Evolutionary conservation across 2,329 filamentous ascomycete genomes (phyloP), one percentile per base, ranked within the genome.

Genomic region (Macrophomina phaseolina): DNA sequence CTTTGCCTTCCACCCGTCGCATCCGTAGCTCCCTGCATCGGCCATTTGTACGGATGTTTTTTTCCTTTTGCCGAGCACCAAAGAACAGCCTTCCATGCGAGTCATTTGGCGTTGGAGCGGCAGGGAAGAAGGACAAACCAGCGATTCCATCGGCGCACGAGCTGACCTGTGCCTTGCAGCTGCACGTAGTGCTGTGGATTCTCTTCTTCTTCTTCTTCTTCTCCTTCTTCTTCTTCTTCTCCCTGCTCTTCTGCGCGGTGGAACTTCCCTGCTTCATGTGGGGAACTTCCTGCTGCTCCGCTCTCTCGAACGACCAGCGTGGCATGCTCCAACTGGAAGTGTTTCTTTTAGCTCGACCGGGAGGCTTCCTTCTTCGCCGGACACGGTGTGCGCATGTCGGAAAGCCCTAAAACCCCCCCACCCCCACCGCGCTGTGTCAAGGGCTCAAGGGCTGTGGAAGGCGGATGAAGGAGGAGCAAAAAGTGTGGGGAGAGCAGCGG

Each of bases 131-230:
- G 38, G 38, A 36, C 16, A 4, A 23, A 23, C 23, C 23, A 23
- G 23, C 23, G 23, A 23, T 23, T 23, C 23, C 23, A 23, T 23
- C 23, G 23, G 23, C 23, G 23, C 23, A 23, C 28, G 28, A 46
- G 56, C 42, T 48, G 56, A 49, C 23, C 42, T 49, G 58, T 62
- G 58, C 58, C 56, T 60, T 60, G 58, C 42, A 49, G 46, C n/a
- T 58, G 42, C 42, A 23, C 23, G 23, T 23, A 28, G n/a, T 23
- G 28, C 7, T 62, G 58, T 38, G 45, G 42, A 23, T n/a, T 38
- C 52, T 38, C 5, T 7, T 23, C 23, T 23, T 23, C 23, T 23
- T 23, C 23, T 23, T 23, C 23, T 23, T 23, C 23, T 23, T 23
- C 23, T 23, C 2, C 23, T 23, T 2, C 23, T 23, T 2, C 23